Evolutionary conservation across 768 basidiomycete genomes (phyloP), one percentile per base, ranked within the genome.

Genomic region (Trametes villosa): DNA sequence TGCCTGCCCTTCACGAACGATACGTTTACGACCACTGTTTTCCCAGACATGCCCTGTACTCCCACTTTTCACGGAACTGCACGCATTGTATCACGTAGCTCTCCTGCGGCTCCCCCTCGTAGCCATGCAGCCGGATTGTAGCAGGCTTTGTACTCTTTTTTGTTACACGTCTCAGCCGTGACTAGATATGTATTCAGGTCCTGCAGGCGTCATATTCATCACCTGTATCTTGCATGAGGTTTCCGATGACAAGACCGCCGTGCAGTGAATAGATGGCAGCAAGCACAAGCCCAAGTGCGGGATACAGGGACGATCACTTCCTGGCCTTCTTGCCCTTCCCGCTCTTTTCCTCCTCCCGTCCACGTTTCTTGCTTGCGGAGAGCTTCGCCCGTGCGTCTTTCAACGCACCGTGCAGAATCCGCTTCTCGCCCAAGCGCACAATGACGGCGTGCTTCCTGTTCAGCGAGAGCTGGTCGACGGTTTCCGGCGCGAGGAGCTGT

Each of bases 401-500:
- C 44, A 76, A 65, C 0, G 73, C 60, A 1, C 63, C 65, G 2
- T 67, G 68, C 54, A 95, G 67, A 13, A 94, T 86, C 24, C 81
- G 75, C 75, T 94, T 94, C 76, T 96, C 94, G 4, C 91, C 91
- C 11, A 92, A 70, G 34, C 94, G 81, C 13, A 94, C 91, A 46
- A 90, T 75, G 9, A 88, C 69, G 1, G 94, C 93, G 59, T 86
- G 78, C 59, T 77, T 78, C 67, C 78, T 81, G 65, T 86, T 84
- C 53, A 76, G 57, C 4, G 78, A 56, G 1, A 83, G 69, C n/a
- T 58, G 53, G 20, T 64, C 68, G 22, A 57, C 48, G 15, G 55
- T 57, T 17, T 64, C 69, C 5, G 59, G 51, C n/a, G 60, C 63
- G 20, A 81, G 72, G 5, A 86, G 72, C 12, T 60, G 55, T 57